Base-by-base conservation (phyloP, 176 grass and related monocot genomes). In the Triticum dicoccoides region DNA sequence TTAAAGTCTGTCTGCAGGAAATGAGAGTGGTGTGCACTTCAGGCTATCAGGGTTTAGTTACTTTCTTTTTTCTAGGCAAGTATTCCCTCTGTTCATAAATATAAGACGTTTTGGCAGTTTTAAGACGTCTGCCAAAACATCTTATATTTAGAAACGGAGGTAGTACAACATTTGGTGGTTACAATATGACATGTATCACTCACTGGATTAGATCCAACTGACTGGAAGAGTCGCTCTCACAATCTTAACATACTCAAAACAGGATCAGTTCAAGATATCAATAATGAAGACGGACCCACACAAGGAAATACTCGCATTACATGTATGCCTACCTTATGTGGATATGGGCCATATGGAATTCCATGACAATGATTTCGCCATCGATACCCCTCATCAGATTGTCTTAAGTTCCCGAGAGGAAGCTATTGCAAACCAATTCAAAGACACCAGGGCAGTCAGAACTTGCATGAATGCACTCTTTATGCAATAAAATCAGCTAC, bases 401-500 rank as follows among this genome's bases (percentile, higher is more conserved):
- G 68, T 3, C 44, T 80, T 35, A 85, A 18, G 23, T 89, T 79
- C 69, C 69, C 81, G 69, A 32, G 70, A 68, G 13, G 86, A 89
- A 89, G 66, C 79, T 81, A 61, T 67, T 54, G 70, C 45, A 81
- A 85, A 67, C 62, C 45, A 89, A 75, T 65, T 59, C 21, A 76
- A 89, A 27, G 82, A 38, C 70, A 69, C 24, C 25, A 89, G 35
- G 77, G 21, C 77, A 77, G 61, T 82, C 49, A 52, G 49, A 52
- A 33, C 61, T 89, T 83, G 72, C 66, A 61, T 83, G 18, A 58
- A 58, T 58, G 54, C 54, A 58, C 54, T 69, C 83, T 21, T 21
- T 61, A 81, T 68, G 83, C 69, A 89, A 65, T 81, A 81, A 89
- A 75, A 81, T 75, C 69, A 59, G 77, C 69, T 80, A 85, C 77